Evolutionary conservation across 2,329 filamentous ascomycete genomes (phyloP).

Genomic region (Botrytis hyacinthi): DNA sequence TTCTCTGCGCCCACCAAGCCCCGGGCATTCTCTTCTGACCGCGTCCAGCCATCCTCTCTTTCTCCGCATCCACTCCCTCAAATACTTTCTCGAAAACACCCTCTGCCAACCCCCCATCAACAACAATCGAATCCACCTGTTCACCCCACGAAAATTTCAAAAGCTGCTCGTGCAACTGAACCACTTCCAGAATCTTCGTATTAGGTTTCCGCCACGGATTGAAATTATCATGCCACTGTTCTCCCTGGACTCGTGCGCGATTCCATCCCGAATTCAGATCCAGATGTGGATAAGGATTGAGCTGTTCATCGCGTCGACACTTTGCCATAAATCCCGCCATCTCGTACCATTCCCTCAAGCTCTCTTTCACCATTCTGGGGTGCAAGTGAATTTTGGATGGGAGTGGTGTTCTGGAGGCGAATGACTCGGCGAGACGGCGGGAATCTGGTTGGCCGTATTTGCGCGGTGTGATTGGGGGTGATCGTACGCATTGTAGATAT

Average conservation of each 20-base stretch:
- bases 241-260: slow-evolving; percentile 4
- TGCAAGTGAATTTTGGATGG: neutral
- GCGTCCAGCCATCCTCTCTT: neutral
- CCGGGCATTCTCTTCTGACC: slow-evolving; percentile 24
- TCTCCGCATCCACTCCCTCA: slow-evolving; percentile 19
- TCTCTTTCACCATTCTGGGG: neutral
- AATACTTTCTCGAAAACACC: slow-evolving; percentile 27
- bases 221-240: slow-evolving; percentile 4
- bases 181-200: neutral
- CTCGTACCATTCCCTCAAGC: slow-evolving; percentile 6
- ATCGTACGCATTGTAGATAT: neutral
- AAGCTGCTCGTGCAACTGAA: neutral
- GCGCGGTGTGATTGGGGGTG: neutral
- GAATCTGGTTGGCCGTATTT: slow-evolving; percentile 10
- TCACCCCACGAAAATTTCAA: slow-evolving; percentile 16
- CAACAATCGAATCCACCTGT: slow-evolving; percentile 23
- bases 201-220: neutral
- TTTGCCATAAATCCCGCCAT: neutral
- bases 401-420: slow-evolving; percentile 5
- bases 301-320: neutral
- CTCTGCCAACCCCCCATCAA: slow-evolving; percentile 22
- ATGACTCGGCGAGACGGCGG: slow-evolving; percentile 4
- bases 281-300: slow-evolving; percentile 7
- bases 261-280: slow-evolving; percentile 16
- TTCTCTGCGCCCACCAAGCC: slow-evolving; percentile 25